Base-by-base conservation (phyloP, 495 filamentous ascomycete species). In the Xylaria venustula region DNA sequence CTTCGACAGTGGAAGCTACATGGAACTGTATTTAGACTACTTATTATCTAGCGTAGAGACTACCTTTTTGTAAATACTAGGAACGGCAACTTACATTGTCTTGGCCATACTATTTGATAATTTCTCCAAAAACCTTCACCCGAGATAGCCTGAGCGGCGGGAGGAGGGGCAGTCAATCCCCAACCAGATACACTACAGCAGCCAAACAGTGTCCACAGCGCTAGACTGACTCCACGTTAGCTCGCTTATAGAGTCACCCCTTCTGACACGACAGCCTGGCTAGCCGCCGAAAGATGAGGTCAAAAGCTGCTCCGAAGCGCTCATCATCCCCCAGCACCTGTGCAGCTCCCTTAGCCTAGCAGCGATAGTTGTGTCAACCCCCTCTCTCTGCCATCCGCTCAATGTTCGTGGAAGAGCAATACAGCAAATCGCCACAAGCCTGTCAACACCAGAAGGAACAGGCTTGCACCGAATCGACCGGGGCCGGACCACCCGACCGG, bases 261-360 rank as follows among this genome's bases (percentile, higher is more conserved):
- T 22, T 25, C 57, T 46, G 47, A 34, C 37, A 52, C 48, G 57
- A 52, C 48, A 60, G 47, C 47, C 37, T 42, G 28, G 42, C 40
- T 28, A 59, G 56, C 56, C 56, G 46, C 45, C 17, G 23, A n/a
- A 19, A n/a, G 58, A 60, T 60, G 58, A 60, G 58, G 58, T 60
- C 58, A 46, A 53, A 60, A 20, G 37, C 36, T 60, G 17, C 46
- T 49, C 58, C 48, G 42, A 36, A 48, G n/a, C 17, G 30, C 48
- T 54, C 50, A 47, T 61, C 30, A 5, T 5, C 11, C 26, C 36
- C 58, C 54, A 58, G n/a, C n/a, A n/a, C n/a, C n/a, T n/a, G n/a
- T n/a, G n/a, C n/a, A 49, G 42, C 19, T 46, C 26, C 15, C 30
- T 32, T 42, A n/a, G n/a, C 44, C 37, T 28, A 25, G 42, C 50